Evolutionary conservation across 345 rosid species (phyloP).

Genomic region (Anastatica hierochuntica): DNA sequence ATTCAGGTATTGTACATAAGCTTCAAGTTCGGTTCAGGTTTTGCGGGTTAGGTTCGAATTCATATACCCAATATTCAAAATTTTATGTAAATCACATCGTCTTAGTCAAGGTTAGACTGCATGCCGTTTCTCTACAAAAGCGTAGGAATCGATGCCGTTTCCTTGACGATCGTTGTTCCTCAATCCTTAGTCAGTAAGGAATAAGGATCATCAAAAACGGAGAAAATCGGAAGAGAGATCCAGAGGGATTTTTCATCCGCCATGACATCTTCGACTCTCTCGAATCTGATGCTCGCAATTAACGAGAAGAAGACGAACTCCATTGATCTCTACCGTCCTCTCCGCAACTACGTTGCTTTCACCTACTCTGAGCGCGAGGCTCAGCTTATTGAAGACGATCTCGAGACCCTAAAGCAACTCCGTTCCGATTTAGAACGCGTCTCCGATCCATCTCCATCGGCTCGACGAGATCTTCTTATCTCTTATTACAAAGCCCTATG

Average conservation of each 20-base stretch:
- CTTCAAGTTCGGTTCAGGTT: too few relatives aligned
- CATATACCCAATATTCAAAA: too few relatives aligned
- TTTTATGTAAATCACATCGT: too few relatives aligned
- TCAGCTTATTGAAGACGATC: conserved; percentile 87
- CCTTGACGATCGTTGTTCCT: too few relatives aligned
- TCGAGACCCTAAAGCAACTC: conserved; percentile 52
- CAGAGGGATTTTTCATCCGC: too few relatives aligned
- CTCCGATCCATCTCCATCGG: conserved; percentile 56
- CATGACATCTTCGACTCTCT: conserved; percentile 52
- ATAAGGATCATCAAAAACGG: neutral
- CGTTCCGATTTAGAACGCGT: conserved; percentile 80
- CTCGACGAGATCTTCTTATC: conserved; percentile 76
- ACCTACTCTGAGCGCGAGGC: conserved; percentile 96
- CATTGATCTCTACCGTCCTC: conserved; percentile 83
- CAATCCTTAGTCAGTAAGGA: too few relatives aligned
- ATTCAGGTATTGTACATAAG: too few relatives aligned
- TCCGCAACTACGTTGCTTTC: conserved; percentile 71
- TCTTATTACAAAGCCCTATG: conserved; percentile 69
- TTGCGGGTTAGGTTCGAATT: too few relatives aligned
- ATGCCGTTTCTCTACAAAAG: too few relatives aligned
- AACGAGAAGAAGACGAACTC: conserved; percentile 80
- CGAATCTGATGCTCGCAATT: conserved; percentile 88
- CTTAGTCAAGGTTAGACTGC: too few relatives aligned
- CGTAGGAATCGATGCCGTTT: too few relatives aligned
- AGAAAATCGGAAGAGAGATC: too few relatives aligned